phyloP scores from a whole-genome alignment of 2,329 filamentous ascomycete genomes.

The Coniosporium tulheliwenetii region DNA sequence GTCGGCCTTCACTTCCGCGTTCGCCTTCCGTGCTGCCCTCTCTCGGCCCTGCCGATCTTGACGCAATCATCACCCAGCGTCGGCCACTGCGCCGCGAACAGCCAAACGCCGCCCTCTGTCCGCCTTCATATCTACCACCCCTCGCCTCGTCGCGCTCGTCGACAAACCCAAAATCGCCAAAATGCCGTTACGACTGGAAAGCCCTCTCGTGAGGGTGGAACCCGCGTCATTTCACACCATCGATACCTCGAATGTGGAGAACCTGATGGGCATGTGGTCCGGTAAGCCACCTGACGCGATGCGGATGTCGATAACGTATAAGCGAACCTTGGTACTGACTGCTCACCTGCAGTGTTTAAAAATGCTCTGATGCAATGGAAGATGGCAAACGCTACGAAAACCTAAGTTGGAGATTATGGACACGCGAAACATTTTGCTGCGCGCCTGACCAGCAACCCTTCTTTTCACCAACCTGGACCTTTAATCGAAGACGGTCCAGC shows the following conservation, averaged over 20 bases:
- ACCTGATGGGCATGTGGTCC: conserved; percentile 93
- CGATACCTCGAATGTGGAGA: conserved; percentile 82
- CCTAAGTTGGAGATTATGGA: conserved; percentile 91
- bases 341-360: conserved; percentile 56
- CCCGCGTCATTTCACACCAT: conserved; percentile 86
- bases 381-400: conserved; percentile 89
- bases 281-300: conserved; percentile 39
- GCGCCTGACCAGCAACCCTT: conserved; percentile 37
- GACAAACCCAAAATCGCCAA: conserved; percentile 11
- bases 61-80: conserved; percentile 1
- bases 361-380: conserved; percentile 85
- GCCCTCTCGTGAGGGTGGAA: conserved; percentile 82
- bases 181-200: conserved; percentile 76
- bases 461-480: conserved; percentile 15
- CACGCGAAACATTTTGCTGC: conserved; percentile 81
- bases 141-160: neutral
- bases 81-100: conserved; percentile 6
- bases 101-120: neutral
- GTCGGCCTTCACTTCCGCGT: too few relatives aligned
- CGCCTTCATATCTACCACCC: neutral
- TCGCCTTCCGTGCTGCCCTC: too few relatives aligned
- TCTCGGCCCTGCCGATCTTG: conserved; percentile 1
- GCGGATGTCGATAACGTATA: conserved; percentile 1
- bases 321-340: conserved; percentile 2
- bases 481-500: conserved; percentile 2